These are phyloP conservation scores for Ophiocordyceps australis DNA, from an alignment of 2,329 filamentous ascomycete species.

Conservation along the genomic window DNA sequence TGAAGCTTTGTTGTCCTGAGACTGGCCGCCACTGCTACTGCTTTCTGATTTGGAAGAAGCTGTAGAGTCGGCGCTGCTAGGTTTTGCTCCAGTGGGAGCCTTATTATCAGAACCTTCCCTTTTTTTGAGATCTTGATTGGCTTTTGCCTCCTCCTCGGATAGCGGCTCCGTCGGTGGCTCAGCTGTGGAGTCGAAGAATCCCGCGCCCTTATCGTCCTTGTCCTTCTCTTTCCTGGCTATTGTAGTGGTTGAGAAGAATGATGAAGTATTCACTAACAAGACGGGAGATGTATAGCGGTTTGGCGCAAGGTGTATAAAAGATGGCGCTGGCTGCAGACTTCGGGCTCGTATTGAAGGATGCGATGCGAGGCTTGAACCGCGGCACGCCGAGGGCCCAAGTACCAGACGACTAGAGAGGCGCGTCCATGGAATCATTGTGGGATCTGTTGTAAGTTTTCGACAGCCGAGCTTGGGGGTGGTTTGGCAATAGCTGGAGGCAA, in stretches of 20 bases:
- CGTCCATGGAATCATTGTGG: slow-evolving; percentile 21
- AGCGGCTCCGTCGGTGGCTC: slow-evolving; percentile 24
- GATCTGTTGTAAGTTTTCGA: background rate
- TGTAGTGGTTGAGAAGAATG: slow-evolving; percentile 18
- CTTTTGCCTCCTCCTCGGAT: slow-evolving; percentile 32
- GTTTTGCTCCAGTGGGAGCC: no score
- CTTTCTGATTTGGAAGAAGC: slow-evolving; percentile 26
- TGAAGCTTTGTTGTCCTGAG: slow-evolving; percentile 32
- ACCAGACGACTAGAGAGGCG: slow-evolving; percentile 19
- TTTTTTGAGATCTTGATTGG: slow-evolving; percentile 28
- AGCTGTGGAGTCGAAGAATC: slow-evolving; percentile 30
- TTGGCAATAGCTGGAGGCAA: slow-evolving; percentile 1
- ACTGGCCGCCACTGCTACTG: slow-evolving; percentile 11
- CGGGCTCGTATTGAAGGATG: no score
- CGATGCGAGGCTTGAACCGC: no score
- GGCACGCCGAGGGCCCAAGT: slow-evolving; percentile 15
- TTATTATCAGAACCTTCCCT: slow-evolving; percentile 26
- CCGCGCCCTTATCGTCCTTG: slow-evolving; percentile 18
- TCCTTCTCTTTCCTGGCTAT: slow-evolving; percentile 17
- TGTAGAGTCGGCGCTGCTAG: slow-evolving; percentile 19
- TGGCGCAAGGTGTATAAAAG: no score
- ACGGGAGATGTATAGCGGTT: no score
- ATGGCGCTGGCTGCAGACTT: no score
- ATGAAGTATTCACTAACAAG: no score
- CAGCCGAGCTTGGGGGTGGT: no score